Evolutionary conservation across 2,329 filamentous ascomycete genomes (phyloP).

Genomic region (Hymenoscyphus linearis): DNA sequence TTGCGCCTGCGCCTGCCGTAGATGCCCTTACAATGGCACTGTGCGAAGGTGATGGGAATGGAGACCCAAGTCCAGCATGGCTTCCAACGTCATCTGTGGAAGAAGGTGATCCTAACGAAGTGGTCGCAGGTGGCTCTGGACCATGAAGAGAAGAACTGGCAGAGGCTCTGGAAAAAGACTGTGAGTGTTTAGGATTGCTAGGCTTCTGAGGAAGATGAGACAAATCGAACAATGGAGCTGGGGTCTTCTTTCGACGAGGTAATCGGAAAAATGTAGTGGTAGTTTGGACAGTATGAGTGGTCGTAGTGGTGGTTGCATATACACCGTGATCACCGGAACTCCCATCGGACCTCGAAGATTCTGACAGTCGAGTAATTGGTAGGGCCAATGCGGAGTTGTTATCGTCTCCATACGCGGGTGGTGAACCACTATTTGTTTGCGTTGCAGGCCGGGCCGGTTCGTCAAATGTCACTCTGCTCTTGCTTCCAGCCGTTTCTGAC

Average conservation of each 20-base stretch:
- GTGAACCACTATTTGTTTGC: conserved; percentile 39
- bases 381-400: conserved; percentile 56
- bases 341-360: conserved; percentile 85
- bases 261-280: conserved; percentile 77
- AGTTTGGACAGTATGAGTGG: conserved; percentile 57
- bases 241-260: conserved; percentile 63
- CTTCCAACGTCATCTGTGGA: conserved; percentile 23
- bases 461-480: conserved; percentile 52
- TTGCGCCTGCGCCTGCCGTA: conserved; percentile 34
- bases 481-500: conserved; percentile 32
- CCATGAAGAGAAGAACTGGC: conserved; percentile 39
- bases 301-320: conserved; percentile 53
- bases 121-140: conserved; percentile 27
- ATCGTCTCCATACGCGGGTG: conserved; percentile 58
- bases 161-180: conserved; percentile 34
- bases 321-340: conserved; percentile 65
- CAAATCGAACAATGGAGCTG: conserved; percentile 76
- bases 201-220: conserved; percentile 81
- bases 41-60: conserved; percentile 27
- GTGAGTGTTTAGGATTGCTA: conserved; percentile 34
- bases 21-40: conserved; percentile 23
- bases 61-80: conserved; percentile 20
- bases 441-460: conserved; percentile 49
- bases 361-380: conserved; percentile 63
- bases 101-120: conserved; percentile 36